A percentile compares a stretch with the other conserved stretches of the same genome.
These are phyloP conservation scores for Fomitopsis betulina DNA, from an alignment of 1,284 basidiomycete species.

Conservation along the genomic window DNA sequence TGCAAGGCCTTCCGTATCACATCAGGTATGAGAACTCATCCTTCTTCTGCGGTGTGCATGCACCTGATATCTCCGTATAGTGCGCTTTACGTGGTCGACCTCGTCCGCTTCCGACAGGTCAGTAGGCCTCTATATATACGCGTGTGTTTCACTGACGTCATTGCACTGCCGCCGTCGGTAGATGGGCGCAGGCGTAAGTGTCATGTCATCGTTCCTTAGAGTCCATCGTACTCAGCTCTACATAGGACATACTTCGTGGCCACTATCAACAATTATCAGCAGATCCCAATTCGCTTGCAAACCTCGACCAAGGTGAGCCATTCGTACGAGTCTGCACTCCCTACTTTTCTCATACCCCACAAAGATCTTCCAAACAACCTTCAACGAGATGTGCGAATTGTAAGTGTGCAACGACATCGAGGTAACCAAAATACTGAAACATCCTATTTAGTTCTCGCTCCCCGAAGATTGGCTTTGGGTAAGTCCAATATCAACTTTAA, in stretches of 20 bases:
- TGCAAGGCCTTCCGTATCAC: conserved; percentile 82
- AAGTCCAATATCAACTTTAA: conserved; percentile 22
- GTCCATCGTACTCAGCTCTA: not conserved
- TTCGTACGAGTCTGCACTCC: not conserved
- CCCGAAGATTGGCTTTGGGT: conserved; percentile 93
- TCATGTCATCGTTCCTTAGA: not conserved
- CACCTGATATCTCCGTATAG: conserved; percentile 34
- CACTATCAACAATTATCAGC: conserved; percentile 92
- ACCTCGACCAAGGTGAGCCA: conserved; percentile 84
- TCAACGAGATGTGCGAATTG: conserved; percentile 84
- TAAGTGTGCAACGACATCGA: conserved; percentile 34
- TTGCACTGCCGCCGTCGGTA: conserved; percentile 23
- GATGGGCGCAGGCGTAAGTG: conserved; percentile 77
- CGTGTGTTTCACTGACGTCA: not conserved
- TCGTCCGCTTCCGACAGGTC: conserved; percentile 90
- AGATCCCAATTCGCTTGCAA: conserved; percentile 91
- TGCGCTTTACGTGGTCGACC: conserved; percentile 93
- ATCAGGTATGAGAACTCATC: conserved; percentile 61
- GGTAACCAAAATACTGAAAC: not conserved
- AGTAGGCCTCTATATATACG: conserved; percentile 15
- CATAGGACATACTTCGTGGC: conserved; percentile 82
- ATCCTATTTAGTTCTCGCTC: conserved; percentile 64
- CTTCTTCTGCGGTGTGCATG: not conserved
- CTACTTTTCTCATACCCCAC: not conserved
- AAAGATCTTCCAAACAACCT: conserved; percentile 90